Evolutionary conservation across 352 stramenopile species (phyloP).

Genomic region (Pythium aristosporum): DNA sequence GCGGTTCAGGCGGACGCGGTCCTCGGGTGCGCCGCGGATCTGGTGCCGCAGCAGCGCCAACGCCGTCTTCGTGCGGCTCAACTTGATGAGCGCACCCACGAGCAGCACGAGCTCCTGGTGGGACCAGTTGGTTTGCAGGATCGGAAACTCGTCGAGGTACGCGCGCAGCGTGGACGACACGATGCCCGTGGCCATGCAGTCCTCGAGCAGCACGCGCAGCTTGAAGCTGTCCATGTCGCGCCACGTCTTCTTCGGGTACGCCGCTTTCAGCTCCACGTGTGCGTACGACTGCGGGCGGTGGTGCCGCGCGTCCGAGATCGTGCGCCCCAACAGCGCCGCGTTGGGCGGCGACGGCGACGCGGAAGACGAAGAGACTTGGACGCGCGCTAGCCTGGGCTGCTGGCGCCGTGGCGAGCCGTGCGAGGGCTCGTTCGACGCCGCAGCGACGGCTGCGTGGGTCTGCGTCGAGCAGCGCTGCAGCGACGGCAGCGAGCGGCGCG

Average conservation of each 20-base stretch:
- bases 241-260: slow-evolving; percentile 41
- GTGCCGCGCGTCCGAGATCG: slow-evolving; percentile 13
- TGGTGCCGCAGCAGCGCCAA: slow-evolving; percentile 64
- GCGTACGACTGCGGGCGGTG: slow-evolving; percentile 24
- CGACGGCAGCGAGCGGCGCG: slow-evolving; percentile 6
- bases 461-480: slow-evolving; percentile 1
- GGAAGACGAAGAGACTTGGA: neutral
- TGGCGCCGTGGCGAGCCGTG: slow-evolving; percentile 13
- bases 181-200: slow-evolving; percentile 52
- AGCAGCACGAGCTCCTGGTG: slow-evolving; percentile 80
- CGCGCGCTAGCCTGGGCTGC: slow-evolving; percentile 13
- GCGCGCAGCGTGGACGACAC: slow-evolving; percentile 59
- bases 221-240: slow-evolving; percentile 49
- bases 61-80: slow-evolving; percentile 59
- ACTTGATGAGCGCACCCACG: slow-evolving; percentile 66
- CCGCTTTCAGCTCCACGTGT: slow-evolving; percentile 3
- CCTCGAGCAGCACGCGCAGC: slow-evolving; percentile 56
- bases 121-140: slow-evolving; percentile 58
- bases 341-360: slow-evolving; percentile 6
- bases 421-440: neutral
- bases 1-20: slow-evolving; percentile 62
- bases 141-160: slow-evolving; percentile 71
- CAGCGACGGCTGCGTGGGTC: slow-evolving; percentile 1
- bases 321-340: slow-evolving; percentile 19
- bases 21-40: slow-evolving; percentile 31